Percentiles rank a stretch among this genome's conserved stretches.
phyloP scores from a whole-genome alignment of 345 rosid genomes.

The Acer saccharum region DNA sequence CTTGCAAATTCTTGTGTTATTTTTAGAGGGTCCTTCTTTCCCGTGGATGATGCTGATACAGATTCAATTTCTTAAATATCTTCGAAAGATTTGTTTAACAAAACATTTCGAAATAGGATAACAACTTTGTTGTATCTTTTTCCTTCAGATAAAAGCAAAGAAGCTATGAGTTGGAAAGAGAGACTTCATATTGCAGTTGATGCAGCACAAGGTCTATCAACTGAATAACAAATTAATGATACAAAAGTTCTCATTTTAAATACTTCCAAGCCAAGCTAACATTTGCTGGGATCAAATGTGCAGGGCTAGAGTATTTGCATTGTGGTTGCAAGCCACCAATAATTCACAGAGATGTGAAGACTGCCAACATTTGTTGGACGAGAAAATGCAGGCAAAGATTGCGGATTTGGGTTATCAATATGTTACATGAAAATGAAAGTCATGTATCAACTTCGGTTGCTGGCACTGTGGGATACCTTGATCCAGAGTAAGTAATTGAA shows the following conservation, averaged over 20 bases:
- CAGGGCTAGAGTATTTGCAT: slow-evolving; percentile 36
- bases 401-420: slow-evolving; percentile 51
- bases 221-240: background rate
- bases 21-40: background rate
- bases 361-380: slow-evolving; percentile 47
- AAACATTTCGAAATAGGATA: background rate
- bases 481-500: slow-evolving; percentile 25
- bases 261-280: background rate
- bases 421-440: slow-evolving; percentile 34
- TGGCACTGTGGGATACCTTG: slow-evolving; percentile 49
- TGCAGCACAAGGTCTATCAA: slow-evolving; percentile 38
- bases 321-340: slow-evolving; percentile 30
- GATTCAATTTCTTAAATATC: too few relatives aligned
- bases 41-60: too few relatives aligned
- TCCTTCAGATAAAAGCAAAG: slow-evolving; percentile 13
- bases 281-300: background rate
- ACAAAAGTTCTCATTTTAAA: background rate
- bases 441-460: slow-evolving; percentile 35
- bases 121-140: background rate
- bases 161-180: slow-evolving; percentile 33
- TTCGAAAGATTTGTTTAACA: too few relatives aligned
- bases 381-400: slow-evolving; percentile 43
- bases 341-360: slow-evolving; percentile 45
- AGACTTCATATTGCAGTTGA: slow-evolving; percentile 39
- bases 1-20: background rate